phyloP scores from a whole-genome alignment of 208 protist genomes.

The Acanthamoeba triangularis region DNA sequence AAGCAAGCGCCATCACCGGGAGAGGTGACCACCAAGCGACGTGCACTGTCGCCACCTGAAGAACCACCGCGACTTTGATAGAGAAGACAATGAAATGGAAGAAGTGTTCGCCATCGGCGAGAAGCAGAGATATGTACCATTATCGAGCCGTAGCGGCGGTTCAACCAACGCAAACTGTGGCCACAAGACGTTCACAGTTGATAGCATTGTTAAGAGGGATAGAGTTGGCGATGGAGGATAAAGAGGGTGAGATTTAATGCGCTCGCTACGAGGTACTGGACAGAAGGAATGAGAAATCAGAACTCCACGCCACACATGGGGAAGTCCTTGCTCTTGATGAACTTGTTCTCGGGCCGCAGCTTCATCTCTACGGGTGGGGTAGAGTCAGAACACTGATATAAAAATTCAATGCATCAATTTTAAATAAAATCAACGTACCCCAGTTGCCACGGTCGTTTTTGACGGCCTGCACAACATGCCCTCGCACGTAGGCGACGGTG shows the following conservation, averaged over 20 bases:
- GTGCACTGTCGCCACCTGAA: background rate
- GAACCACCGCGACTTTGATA: background rate
- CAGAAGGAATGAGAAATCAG: background rate
- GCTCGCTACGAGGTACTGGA: background rate
- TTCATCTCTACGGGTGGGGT: background rate
- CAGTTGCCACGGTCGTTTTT: conserved; percentile 27
- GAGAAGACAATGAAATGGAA: background rate
- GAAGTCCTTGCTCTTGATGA: conserved; percentile 40
- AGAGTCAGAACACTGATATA: too few relatives aligned
- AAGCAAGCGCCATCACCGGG: background rate
- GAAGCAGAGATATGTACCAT: background rate
- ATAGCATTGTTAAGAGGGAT: background rate
- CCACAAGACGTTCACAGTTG: too few relatives aligned
- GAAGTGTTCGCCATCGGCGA: background rate
- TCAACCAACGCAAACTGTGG: too few relatives aligned
- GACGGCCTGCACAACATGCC: conserved; percentile 39
- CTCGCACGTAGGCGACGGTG: conserved; percentile 21
- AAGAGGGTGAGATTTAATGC: background rate
- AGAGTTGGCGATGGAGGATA: background rate
- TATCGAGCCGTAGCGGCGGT: too few relatives aligned
- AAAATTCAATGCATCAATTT: background rate
- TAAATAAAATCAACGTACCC: background rate
- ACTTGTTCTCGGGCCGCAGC: conserved; percentile 35
- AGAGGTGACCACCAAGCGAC: background rate
- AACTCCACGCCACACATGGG: conserved; percentile 34